A percentile compares a stretch with the other conserved stretches of the same genome.
Conservation (phyloP, 2,329 filamentous ascomycete genomes). For the Fragosphaeria purpurea region DNA sequence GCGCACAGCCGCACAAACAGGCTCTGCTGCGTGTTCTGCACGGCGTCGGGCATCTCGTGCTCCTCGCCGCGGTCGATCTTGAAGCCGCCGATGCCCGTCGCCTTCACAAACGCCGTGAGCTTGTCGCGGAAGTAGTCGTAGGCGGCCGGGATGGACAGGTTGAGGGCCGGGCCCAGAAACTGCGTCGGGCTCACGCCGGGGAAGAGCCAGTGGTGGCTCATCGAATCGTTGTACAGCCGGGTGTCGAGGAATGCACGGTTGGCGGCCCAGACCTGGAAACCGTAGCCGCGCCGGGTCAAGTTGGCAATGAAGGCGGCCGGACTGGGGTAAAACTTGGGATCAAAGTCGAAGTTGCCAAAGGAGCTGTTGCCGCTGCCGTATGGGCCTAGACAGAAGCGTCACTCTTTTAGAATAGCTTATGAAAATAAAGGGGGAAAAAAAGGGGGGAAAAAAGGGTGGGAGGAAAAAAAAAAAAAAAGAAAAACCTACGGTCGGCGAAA, state of each 20-base stretch:
- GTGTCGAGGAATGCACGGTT: conserved; percentile 24
- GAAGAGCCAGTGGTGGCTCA: conserved; percentile 22
- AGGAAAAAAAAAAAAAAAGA: conserved; percentile 12
- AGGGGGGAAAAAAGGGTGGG: conserved; percentile 16
- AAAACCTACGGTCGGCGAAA: conserved; percentile 21
- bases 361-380: conserved; percentile 22
- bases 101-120: conserved; percentile 20
- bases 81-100: conserved; percentile 24
- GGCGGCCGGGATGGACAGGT: conserved; percentile 25
- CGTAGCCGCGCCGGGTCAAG: conserved; percentile 21
- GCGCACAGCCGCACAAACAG: conserved; percentile 23
- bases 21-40: conserved; percentile 25
- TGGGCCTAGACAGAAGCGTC: conserved; percentile 12
- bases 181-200: conserved; percentile 16
- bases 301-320: conserved; percentile 22
- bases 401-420: background rate
- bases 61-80: conserved; percentile 30
- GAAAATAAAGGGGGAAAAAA: no score
- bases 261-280: conserved; percentile 27
- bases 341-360: conserved; percentile 27
- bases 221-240: conserved; percentile 21
- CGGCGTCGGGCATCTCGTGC: conserved; percentile 26
- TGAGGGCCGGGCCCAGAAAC: conserved; percentile 23
- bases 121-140: conserved; percentile 23
- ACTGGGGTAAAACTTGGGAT: conserved; percentile 22